These are phyloP conservation scores for Symbiotaphrina buchneri DNA, from an alignment of 495 filamentous ascomycete genomes.

Conservation along the genomic window DNA sequence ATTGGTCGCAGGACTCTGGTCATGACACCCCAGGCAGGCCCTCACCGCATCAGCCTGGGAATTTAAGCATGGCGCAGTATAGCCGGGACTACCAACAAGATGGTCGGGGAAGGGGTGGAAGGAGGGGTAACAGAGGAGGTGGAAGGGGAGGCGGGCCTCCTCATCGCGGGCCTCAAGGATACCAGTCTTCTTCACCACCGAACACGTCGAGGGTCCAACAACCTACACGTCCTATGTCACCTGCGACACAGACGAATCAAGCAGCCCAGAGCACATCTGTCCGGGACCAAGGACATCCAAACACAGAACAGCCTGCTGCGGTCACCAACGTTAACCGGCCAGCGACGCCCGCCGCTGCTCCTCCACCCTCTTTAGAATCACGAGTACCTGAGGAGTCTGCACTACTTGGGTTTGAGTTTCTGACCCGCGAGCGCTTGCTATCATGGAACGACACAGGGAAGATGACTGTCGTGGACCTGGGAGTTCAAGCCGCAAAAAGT, in stretches of 20 bases:
- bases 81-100: slow-evolving; percentile 20
- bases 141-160: slow-evolving; percentile 12
- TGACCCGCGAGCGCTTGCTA: slow-evolving; percentile 24
- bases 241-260: too few species aligned
- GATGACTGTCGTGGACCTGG: slow-evolving; percentile 20
- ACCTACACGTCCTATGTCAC: too few species aligned
- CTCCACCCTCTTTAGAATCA: too few species aligned
- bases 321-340: slow-evolving; percentile 9
- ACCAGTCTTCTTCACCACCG: slow-evolving; percentile 15
- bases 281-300: slow-evolving; percentile 4
- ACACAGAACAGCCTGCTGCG: slow-evolving; percentile 10
- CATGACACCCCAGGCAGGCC: slow-evolving; percentile 34
- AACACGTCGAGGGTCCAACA: slow-evolving; percentile 10
- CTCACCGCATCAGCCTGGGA: slow-evolving; percentile 41
- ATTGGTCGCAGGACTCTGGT: slow-evolving; percentile 24
- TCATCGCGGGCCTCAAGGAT: not conserved
- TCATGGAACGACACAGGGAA: slow-evolving; percentile 27
- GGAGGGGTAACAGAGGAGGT: slow-evolving; percentile 19
- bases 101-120: slow-evolving; percentile 20
- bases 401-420: slow-evolving; percentile 30
- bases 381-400: slow-evolving; percentile 1
- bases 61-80: slow-evolving; percentile 33
- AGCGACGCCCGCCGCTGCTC: slow-evolving; percentile 4
- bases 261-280: not conserved
- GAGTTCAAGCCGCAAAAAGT: slow-evolving; percentile 29